Evolutionary conservation across 257 asterid genomes (phyloP), one percentile per base, ranked within the genome.

Genomic region (Datura wrightii): DNA sequence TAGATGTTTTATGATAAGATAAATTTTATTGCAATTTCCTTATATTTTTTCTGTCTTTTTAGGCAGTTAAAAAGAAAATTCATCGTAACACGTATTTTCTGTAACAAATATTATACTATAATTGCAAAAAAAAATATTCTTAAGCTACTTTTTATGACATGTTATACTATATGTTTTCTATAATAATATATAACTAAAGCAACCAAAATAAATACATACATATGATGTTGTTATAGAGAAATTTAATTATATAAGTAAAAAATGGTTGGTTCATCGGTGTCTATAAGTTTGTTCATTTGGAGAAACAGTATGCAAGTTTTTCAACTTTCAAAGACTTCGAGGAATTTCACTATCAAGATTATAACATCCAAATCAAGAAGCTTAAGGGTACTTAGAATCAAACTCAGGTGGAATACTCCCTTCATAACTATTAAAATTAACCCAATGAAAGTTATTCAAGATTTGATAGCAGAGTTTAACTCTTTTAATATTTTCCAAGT

Each of bases 341-440:
- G 99, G 99, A 36, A 97, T 93, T 83, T 91, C 93, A 10, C 99
- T 98, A 46, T 93, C 88, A 14, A 95, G 89, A 60, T 90, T 92
- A 80, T 98, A 95, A 60, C 71, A 87, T 8, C 92, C 98, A 53
- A 94, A 79, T 91, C 93, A 39, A 95, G 97, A 6, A 89, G 84
- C 52, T 85, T 88, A 2, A 93, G 97, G 0, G 92, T 79, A 36
- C 87, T 11, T 84, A 1, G 85, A 81, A 31, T 98, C 99, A 3
- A 97, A 90, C 85, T 95, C 98, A 83, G 92, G 88, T 56, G 99
- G 99, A 14, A 97, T 92, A 1, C 97, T 98, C 36, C 98, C 99
- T 19, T 84, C 86, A 72, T 94, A 97, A 8, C 24, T 44, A 87
- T 94, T 97, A 71, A 0, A 91, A 70, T 24, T 95, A 97, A 6